Base-by-base conservation (phyloP, 768 basidiomycete genomes). In the Fistulinella prunicolor region DNA sequence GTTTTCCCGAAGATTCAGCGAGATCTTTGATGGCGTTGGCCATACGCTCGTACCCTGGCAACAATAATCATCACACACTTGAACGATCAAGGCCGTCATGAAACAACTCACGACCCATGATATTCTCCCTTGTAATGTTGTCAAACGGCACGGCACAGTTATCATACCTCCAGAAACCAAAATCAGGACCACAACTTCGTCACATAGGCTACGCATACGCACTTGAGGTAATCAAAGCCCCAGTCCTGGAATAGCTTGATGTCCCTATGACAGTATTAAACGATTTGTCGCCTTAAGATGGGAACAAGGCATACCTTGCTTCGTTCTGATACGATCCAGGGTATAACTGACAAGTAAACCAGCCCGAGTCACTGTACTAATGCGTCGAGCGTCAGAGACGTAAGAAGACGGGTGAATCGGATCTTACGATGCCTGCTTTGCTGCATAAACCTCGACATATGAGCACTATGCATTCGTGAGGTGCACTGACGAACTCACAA, bases 191-290 rank as follows among this genome's bases (percentile, higher is more conserved):
- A 16, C 6, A 19, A 7, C 23, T 35, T 22, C 16, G 9, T 39
- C 42, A 30, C 16, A 19, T 19, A 50, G 22, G 34, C 20, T 35
- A 28, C 20, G 28, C 24, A 38, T 28, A 39, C 77, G 21, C 46
- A 83, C 83, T 84, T 85, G 17, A 84, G 67, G 49, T 79, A 72
- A 58, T 85, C 80, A 44, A 85, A 83, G 6, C 81, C 81, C 83
- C 83, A 85, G 39, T 79, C 74, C 38, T 76, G 75, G 67, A 85
- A 85, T 9, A 75, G 57, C 58, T 77, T 75, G 24, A 70, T 71
- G 61, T 85, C 83, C 50, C 81, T 81, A 21, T 63, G 50, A 42
- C 22, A 26, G 20, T 26, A 14, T 47, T 30, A n/a, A 36, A 38
- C 6, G n/a, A 26, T 1, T 16, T 12, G 3, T 21, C 36, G 4